phyloP scores from a whole-genome alignment of 129 eudicot genomes.

The Pseudognaphalium luteoalbum region DNA sequence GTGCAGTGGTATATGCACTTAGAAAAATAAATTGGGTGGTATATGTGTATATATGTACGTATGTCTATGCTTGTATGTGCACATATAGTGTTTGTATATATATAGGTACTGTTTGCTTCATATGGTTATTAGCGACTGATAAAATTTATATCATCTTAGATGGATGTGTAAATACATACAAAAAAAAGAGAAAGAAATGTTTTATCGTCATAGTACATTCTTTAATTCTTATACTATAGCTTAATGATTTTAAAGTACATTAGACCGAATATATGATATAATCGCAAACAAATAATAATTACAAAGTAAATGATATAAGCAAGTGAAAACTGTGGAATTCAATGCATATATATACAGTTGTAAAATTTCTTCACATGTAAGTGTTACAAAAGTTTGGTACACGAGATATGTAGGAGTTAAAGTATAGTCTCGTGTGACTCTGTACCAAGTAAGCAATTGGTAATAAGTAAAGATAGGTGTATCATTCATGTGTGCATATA shows the following conservation, averaged over 20 bases:
- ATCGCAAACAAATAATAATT: not conserved
- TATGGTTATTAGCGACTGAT: not conserved
- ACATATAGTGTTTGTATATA: not conserved
- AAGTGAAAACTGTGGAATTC: constrained; percentile 9
- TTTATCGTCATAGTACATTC: no score
- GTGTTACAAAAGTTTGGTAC: constrained; percentile 29
- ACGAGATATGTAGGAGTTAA: constrained; percentile 31
- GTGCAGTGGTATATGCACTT: not conserved
- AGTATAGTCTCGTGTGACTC: constrained; percentile 37
- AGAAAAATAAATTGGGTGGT: not conserved
- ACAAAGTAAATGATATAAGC: not conserved
- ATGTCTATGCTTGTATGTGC: not conserved
- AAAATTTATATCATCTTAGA: not conserved
- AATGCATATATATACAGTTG: constrained; percentile 15
- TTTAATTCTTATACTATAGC: no score
- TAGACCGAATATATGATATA: no score
- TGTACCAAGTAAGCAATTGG: constrained; percentile 38
- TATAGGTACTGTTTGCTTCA: no score
- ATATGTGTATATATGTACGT: not conserved
- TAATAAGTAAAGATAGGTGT: constrained; percentile 36
- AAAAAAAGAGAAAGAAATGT: no score
- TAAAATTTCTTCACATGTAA: constrained; percentile 28
- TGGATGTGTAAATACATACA: no score
- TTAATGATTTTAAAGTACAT: no score
- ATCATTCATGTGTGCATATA: constrained; percentile 37